A percentile compares a stretch with the other conserved stretches of the same genome.
phyloP scores from a whole-genome alignment of 2,329 filamentous ascomycete genomes.

The Nannizziopsis arthrosporioides region DNA sequence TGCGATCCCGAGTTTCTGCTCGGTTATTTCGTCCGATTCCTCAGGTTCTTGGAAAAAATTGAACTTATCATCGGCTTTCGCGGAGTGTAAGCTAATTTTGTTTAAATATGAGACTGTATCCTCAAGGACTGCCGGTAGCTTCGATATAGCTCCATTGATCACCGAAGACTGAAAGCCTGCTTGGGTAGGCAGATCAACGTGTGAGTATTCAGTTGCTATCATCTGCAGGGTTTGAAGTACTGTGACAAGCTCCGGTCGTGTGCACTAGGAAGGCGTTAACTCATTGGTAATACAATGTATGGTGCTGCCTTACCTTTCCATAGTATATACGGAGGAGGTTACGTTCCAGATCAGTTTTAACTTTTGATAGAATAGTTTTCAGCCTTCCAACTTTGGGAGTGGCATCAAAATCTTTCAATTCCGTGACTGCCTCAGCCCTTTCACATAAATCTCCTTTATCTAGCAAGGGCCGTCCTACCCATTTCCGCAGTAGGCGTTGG shows the following conservation, averaged over 20 bases:
- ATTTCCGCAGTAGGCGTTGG: slow-evolving; percentile 76
- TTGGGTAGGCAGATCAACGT: slow-evolving; percentile 52
- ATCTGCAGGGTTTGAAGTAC: slow-evolving; percentile 76
- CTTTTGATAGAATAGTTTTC: slow-evolving; percentile 56
- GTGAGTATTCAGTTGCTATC: slow-evolving; percentile 64
- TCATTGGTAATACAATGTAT: neutral
- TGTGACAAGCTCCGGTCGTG: slow-evolving; percentile 71
- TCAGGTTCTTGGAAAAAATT: slow-evolving; percentile 77
- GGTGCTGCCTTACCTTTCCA: slow-evolving; percentile 49
- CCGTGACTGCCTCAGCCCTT: slow-evolving; percentile 72
- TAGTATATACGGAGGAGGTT: slow-evolving; percentile 94
- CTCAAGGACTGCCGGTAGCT: slow-evolving; percentile 63
- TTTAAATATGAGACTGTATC: slow-evolving; percentile 66
- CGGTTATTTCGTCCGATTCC: slow-evolving; percentile 78
- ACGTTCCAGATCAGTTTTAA: slow-evolving; percentile 76
- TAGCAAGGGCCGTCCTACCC: slow-evolving; percentile 83
- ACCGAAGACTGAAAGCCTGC: slow-evolving; percentile 61
- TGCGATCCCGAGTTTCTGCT: slow-evolving; percentile 84
- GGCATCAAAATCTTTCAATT: slow-evolving; percentile 60
- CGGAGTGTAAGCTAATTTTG: slow-evolving; percentile 72
- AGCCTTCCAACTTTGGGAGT: slow-evolving; percentile 61
- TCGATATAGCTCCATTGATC: slow-evolving; percentile 58
- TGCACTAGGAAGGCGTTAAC: slow-evolving; percentile 43
- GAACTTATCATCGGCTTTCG: slow-evolving; percentile 83
- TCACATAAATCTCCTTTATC: slow-evolving; percentile 63